These are phyloP conservation scores for Candida rishiriensis DNA, from an alignment of 805 yeast species.

Conservation along the genomic window DNA sequence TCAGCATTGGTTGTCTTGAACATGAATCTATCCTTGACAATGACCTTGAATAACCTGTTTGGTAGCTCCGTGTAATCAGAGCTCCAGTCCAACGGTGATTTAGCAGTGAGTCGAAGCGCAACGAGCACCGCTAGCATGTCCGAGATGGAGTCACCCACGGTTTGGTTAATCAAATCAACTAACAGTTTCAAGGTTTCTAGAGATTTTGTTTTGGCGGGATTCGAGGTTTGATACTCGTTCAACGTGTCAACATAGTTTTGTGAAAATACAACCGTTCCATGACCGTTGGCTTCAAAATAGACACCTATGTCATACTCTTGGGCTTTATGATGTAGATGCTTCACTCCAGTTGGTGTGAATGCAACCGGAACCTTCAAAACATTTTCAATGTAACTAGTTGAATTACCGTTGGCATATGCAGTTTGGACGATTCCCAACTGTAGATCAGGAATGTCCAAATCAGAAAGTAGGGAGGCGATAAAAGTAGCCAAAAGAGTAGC, in stretches of 20 bases:
- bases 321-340: conserved; percentile 92
- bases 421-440: conserved; percentile 86
- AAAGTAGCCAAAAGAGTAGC: conserved; percentile 78
- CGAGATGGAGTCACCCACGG: conserved; percentile 98
- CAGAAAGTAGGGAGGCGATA: conserved; percentile 43
- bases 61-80: conserved; percentile 78
- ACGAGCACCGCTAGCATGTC: conserved; percentile 77
- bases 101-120: conserved; percentile 44
- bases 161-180: conserved; percentile 79
- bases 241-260: conserved; percentile 43
- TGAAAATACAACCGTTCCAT: conserved; percentile 89
- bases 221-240: conserved; percentile 29
- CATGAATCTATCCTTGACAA: conserved; percentile 73
- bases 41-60: conserved; percentile 72
- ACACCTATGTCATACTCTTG: conserved; percentile 82
- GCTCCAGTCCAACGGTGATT: conserved; percentile 68
- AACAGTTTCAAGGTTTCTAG: conserved; percentile 54
- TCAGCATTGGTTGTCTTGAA: conserved; percentile 92
- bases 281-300: conserved; percentile 99
- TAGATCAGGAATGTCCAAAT: conserved; percentile 35
- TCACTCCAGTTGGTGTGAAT: conserved; percentile 94
- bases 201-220: conserved; percentile 44
- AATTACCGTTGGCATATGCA: conserved; percentile 94
- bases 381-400: conserved; percentile 66
- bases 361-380: conserved; percentile 69